Evolutionary conservation across 768 basidiomycete species (phyloP).

Genomic region (Gymnopilus dilepis): DNA sequence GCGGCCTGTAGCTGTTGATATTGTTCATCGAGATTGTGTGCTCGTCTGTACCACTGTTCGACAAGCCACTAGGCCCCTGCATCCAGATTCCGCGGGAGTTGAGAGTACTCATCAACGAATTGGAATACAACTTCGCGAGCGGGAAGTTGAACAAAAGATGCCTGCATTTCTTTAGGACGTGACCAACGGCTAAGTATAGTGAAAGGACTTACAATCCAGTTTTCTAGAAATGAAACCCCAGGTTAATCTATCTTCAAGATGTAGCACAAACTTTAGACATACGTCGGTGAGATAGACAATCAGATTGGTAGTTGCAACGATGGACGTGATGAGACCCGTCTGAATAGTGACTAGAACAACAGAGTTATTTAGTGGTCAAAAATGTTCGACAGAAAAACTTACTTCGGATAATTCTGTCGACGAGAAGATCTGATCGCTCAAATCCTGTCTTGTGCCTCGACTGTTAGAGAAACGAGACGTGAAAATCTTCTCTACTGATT

Average conservation of each 20-base stretch:
- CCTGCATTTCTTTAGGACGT: background rate
- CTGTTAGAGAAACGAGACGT: constrained; percentile 28
- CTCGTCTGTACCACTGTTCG: constrained; percentile 5
- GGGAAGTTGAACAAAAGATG: constrained; percentile 24
- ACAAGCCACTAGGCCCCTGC: constrained; percentile 7
- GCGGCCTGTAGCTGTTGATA: constrained; percentile 1
- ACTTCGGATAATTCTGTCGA: constrained; percentile 48
- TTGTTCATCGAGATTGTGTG: constrained; percentile 9
- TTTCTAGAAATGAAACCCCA: background rate
- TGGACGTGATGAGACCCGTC: constrained; percentile 39
- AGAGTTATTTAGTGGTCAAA: background rate
- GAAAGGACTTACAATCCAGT: constrained; percentile 17
- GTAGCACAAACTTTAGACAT: constrained; percentile 1
- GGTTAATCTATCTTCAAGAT: background rate
- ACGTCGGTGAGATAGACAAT: constrained; percentile 33
- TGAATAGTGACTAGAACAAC: constrained; percentile 36
- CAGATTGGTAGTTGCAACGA: constrained; percentile 37
- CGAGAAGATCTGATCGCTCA: constrained; percentile 40
- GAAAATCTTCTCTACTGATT: background rate
- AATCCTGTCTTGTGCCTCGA: constrained; percentile 47
- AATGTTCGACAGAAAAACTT: constrained; percentile 2
- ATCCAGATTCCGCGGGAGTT: constrained; percentile 19
- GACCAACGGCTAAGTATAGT: too few species aligned
- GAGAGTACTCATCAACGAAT: constrained; percentile 23
- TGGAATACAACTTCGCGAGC: constrained; percentile 22